Base-by-base conservation (phyloP, 495 filamentous ascomycete genomes). In the Penicillium salamii region DNA sequence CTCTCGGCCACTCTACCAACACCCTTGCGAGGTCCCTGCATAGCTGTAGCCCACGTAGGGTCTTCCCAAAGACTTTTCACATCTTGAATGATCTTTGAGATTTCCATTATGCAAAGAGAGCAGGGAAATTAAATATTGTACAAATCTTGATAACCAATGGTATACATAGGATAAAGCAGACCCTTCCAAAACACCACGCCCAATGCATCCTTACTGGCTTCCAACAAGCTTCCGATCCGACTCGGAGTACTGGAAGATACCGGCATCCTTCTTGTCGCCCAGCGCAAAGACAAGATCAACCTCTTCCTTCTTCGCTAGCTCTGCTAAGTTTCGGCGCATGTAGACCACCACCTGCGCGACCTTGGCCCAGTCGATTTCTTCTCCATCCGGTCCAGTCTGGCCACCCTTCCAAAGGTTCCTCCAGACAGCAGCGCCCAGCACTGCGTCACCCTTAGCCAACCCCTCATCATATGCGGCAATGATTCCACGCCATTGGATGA, bases 381-480 rank as follows among this genome's bases (percentile, higher is more conserved):
- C 43, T 1, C 67, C 69, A 54, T 72, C 67, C 3, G 70, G 59
- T 3, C 55, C 67, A 12, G 56, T 65, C 18, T 63, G 52, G 23
- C 72, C 74, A 11, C 80, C 89, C 71, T 90, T 88, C 71, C 88
- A 96, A 33, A 97, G 55, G 66, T 98, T 98, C 55, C 92, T 80
- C 93, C 93, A 98, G 24, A 97, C 76, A 11, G 95, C 93, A 23
- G 86, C 77, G 5, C 90, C 91, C 12, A 96, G 75, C 47, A 92
- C 86, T 33, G 91, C 86, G 63, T 97, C 91, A 1, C 88, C 88
- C 62, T 84, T 88, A 11, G 84, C 74, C 19, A 97, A 54, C 0
- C 89, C 91, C 60, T 97, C 91, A 62, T 97, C 91, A 68, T 95
- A 96, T 2, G 87, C 85, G 1, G 88, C 80, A 17, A 91, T 68